Evolutionary conservation across 257 asterid species (phyloP).

Genomic region (Leptodermis oblonga): DNA sequence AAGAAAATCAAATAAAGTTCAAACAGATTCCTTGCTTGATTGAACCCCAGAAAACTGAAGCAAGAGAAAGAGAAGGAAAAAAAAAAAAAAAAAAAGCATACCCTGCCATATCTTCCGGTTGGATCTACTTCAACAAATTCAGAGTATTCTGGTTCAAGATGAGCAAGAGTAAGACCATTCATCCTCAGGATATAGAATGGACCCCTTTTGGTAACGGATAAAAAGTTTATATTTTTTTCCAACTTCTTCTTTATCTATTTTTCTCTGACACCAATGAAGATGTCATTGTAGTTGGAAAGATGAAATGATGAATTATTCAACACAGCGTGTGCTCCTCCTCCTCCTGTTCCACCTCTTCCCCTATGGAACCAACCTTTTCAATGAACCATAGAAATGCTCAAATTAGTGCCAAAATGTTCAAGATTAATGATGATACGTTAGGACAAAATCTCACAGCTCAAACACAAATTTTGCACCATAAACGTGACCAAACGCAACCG

Average conservation of each 20-base stretch:
- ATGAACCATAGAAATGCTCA: neutral
- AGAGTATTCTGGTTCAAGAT: slow-evolving; percentile 30
- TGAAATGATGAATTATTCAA: slow-evolving; percentile 3
- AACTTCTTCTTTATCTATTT: slow-evolving; percentile 6
- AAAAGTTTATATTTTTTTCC: neutral
- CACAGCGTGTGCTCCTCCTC: neutral
- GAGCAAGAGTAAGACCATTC: slow-evolving; percentile 33
- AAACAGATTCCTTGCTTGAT: neutral
- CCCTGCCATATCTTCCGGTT: slow-evolving; percentile 56
- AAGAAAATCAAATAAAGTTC: slow-evolving; percentile 14
- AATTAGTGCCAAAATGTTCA: neutral
- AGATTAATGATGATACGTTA: neutral
- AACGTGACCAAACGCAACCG: slow-evolving; percentile 20
- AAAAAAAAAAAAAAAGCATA: slow-evolving; percentile 4
- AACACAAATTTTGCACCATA: slow-evolving; percentile 20
- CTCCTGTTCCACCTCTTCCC: neutral
- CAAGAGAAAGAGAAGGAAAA: neutral
- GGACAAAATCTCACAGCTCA: slow-evolving; percentile 22
- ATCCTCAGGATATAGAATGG: slow-evolving; percentile 21
- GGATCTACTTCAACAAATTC: slow-evolving; percentile 57
- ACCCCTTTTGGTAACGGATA: neutral
- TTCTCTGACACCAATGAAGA: slow-evolving; percentile 18
- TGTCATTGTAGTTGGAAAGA: slow-evolving; percentile 13
- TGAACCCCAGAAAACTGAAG: neutral
- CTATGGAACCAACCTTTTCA: neutral